A percentile compares a stretch with the other conserved stretches of the same genome.
These are phyloP conservation scores for Sporobolomyces pararoseus DNA, from an alignment of 768 basidiomycete species.

Conservation along the genomic window DNA sequence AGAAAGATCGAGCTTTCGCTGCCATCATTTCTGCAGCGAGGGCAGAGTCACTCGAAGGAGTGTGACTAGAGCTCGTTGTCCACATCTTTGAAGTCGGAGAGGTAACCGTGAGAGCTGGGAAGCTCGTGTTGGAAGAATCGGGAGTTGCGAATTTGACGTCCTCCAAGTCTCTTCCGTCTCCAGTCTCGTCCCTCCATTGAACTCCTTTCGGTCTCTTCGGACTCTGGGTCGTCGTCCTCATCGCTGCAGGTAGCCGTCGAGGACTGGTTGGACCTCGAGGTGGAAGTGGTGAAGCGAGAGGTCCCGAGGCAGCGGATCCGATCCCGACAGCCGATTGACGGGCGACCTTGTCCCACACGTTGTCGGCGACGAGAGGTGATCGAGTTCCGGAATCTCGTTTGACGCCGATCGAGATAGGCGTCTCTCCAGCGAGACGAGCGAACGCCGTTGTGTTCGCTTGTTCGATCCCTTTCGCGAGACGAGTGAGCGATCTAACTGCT, in stretches of 20 bases:
- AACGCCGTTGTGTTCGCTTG: constrained; percentile 19
- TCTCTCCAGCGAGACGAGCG: constrained; percentile 7
- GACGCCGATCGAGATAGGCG: not conserved
- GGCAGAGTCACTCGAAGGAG: constrained; percentile 11
- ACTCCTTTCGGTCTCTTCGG: constrained; percentile 38
- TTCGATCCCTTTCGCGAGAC: constrained; percentile 25
- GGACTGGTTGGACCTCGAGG: not conserved
- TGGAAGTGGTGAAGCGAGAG: not conserved
- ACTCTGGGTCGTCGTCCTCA: not conserved
- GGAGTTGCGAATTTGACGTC: constrained; percentile 35
- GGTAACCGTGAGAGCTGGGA: constrained; percentile 25
- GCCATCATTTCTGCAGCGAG: constrained; percentile 36
- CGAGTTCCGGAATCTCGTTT: constrained; percentile 32
- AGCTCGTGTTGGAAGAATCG: constrained; percentile 9
- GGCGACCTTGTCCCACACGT: constrained; percentile 30
- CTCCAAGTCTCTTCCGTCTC: constrained; percentile 36
- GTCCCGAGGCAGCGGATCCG: constrained; percentile 31
- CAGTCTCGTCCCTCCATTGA: constrained; percentile 39
- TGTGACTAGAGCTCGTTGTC: constrained; percentile 22
- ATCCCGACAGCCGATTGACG: constrained; percentile 6
- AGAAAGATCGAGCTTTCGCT: constrained; percentile 9
- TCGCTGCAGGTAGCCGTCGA: not conserved
- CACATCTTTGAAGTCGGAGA: constrained; percentile 18
- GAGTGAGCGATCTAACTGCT: not conserved
- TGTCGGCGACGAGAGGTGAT: constrained; percentile 22